phyloP scores from a whole-genome alignment of 352 stramenopile genomes.

The Globisporangium nagaii region DNA sequence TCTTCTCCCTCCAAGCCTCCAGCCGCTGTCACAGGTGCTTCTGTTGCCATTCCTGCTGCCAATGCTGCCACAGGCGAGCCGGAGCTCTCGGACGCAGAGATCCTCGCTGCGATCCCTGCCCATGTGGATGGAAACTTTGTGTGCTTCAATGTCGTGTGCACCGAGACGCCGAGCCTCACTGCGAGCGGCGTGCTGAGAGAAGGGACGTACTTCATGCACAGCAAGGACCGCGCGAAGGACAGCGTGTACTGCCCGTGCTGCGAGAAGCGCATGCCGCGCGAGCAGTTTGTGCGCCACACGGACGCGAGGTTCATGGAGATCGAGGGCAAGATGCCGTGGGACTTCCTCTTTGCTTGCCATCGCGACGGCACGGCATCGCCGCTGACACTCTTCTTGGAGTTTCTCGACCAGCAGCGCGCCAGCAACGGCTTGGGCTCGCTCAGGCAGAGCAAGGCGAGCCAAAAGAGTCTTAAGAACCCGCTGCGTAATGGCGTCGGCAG shows the following conservation, averaged over 20 bases:
- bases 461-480: neutral
- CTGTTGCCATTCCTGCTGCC: too few species aligned
- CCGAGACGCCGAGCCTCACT: conserved; percentile 1
- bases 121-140: neutral
- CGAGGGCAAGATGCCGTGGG: neutral
- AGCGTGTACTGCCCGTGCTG: conserved; percentile 6
- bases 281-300: conserved; percentile 10
- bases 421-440: neutral
- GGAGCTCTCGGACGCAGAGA: neutral
- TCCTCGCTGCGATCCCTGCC: neutral
- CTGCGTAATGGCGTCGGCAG: neutral
- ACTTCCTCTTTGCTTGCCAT: conserved; percentile 9
- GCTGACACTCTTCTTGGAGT: neutral
- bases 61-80: too few species aligned
- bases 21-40: neutral
- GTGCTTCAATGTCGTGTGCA: conserved; percentile 7
- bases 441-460: neutral
- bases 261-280: neutral
- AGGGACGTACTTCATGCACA: neutral
- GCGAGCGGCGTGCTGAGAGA: neutral
- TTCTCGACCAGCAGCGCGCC: neutral
- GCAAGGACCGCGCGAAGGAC: neutral
- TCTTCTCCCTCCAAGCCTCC: neutral
- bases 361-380: neutral
- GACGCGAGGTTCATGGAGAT: neutral